Conservation (phyloP, 768 basidiomycete species). For the Saitozyma sp. region DNA sequence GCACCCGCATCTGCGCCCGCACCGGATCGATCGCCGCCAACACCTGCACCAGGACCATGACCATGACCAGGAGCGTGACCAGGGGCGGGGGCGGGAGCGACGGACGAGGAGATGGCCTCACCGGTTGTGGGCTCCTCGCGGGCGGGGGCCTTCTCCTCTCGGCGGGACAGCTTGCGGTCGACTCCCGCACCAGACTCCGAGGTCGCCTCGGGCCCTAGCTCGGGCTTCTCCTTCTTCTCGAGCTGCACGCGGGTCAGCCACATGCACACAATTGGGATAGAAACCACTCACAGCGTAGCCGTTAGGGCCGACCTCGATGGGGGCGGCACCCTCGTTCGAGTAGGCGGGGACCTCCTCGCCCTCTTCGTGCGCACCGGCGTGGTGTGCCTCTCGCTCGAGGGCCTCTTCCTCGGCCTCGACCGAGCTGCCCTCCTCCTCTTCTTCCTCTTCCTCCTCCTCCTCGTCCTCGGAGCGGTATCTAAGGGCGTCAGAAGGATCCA, state of each 20-base stretch:
- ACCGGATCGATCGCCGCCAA: no score
- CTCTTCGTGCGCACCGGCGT: constrained; percentile 57
- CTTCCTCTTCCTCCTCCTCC: constrained; percentile 45
- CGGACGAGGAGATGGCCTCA: constrained; percentile 42
- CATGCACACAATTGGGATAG: not conserved
- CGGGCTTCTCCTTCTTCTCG: constrained; percentile 56
- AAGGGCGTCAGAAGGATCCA: constrained; percentile 12
- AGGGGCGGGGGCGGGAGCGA: constrained; percentile 17
- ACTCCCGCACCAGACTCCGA: constrained; percentile 49
- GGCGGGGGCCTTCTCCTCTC: constrained; percentile 71
- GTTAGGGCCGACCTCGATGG: constrained; percentile 58
- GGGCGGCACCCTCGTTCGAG: constrained; percentile 55
- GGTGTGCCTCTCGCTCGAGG: not conserved
- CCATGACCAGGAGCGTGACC: not conserved
- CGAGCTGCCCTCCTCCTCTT: constrained; percentile 52
- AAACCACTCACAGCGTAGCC: constrained; percentile 64
- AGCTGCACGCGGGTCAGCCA: constrained; percentile 48
- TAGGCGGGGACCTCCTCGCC: constrained; percentile 66
- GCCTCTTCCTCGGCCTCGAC: constrained; percentile 50
- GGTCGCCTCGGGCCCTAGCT: constrained; percentile 28
- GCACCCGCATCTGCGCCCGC: no score
- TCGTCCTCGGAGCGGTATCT: constrained; percentile 68
- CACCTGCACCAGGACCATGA: no score
- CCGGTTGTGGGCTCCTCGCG: constrained; percentile 55
- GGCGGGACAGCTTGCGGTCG: constrained; percentile 48